Evolutionary conservation across 1,284 basidiomycete genomes (phyloP), one percentile per base, ranked within the genome.

Genomic region (Dichomitus squalens): DNA sequence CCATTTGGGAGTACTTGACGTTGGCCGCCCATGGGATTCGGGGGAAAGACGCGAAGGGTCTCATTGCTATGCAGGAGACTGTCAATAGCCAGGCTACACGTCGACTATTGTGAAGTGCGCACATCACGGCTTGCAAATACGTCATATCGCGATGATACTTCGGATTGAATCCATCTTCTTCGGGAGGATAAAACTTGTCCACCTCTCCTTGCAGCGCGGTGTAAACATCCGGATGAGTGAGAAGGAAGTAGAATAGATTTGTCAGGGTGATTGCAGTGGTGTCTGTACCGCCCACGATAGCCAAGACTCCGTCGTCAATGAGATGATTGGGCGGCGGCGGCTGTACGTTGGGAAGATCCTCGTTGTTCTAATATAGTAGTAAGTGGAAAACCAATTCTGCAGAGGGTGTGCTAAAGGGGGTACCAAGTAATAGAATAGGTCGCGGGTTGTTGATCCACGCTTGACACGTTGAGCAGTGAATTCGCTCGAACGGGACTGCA

Each of bases 11-110:
- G 60, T 0, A 70, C 74, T n/a, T 75, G 72, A 33, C 86, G 79
- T 53, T 83, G 80, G 25, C 79, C 76, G 39, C 79, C 79, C 18
- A 77, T 79, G 4, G 79, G 76, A 9, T 84, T 73, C 9, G 85
- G 76, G 7, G 87, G 83, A 39, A 77, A 76, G 31, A 88, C 70
- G 40, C 87, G 76, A 43, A 88, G 64, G 0, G 77, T 68, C 68
- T 88, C 86, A 47, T 86, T 84, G 53, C 86, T 88, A 65, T 21
- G 61, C 65, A 3, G 20, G 16, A 7, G 18, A 5, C 12, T 16
- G 8, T 16, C 23, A 38, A 23, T n/a, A 35, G 27, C 36, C 14
- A 23, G 7, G 29, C 5, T 29, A 14, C 2, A 8, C 43, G 2
- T 20, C 29, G 1, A n/a, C 7, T 20, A 21, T 16, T 35, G 66